phyloP scores from a whole-genome alignment of 1,139 yeast genomes.

The Groenewaldozyma auringiensis region DNA sequence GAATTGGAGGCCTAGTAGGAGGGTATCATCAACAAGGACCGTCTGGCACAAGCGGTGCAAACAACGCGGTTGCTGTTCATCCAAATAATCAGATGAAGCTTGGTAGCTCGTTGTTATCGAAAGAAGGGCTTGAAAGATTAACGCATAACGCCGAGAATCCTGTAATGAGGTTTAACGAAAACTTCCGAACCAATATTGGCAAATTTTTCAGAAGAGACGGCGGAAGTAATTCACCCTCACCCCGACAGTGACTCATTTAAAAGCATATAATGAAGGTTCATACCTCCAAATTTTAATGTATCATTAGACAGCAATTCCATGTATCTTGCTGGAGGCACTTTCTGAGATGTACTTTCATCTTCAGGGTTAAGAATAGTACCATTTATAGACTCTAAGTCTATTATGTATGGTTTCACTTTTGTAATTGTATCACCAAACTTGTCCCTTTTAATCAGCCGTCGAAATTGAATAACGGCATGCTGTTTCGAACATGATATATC shows the following conservation, averaged over 20 bases:
- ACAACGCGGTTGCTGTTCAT: conserved; percentile 3
- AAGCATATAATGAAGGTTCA: conserved; percentile 10
- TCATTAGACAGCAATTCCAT: conserved; percentile 45
- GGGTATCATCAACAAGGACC: neutral
- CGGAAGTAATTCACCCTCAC: conserved; percentile 10
- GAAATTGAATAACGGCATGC: conserved; percentile 52
- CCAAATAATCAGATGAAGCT: conserved; percentile 10
- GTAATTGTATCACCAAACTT: conserved; percentile 18
- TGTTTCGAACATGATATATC: conserved; percentile 43
- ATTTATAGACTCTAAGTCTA: conserved; percentile 48
- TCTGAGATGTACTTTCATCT: conserved; percentile 10
- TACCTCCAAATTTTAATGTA: conserved; percentile 40
- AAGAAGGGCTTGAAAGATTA: conserved; percentile 49
- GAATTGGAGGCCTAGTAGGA: neutral
- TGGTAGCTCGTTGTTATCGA: conserved; percentile 31
- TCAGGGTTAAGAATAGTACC: conserved; percentile 46
- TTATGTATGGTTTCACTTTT: conserved; percentile 36
- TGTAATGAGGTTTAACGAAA: conserved; percentile 51
- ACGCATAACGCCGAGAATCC: conserved; percentile 42
- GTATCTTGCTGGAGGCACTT: conserved; percentile 40
- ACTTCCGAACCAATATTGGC: conserved; percentile 46
- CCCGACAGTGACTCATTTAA: neutral
- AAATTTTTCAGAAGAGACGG: conserved; percentile 49
- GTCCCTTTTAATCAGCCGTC: conserved; percentile 22
- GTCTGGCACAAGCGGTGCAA: neutral